Conservation (phyloP, 768 basidiomycete species). For the Phlebiopsis flavidoalba region DNA sequence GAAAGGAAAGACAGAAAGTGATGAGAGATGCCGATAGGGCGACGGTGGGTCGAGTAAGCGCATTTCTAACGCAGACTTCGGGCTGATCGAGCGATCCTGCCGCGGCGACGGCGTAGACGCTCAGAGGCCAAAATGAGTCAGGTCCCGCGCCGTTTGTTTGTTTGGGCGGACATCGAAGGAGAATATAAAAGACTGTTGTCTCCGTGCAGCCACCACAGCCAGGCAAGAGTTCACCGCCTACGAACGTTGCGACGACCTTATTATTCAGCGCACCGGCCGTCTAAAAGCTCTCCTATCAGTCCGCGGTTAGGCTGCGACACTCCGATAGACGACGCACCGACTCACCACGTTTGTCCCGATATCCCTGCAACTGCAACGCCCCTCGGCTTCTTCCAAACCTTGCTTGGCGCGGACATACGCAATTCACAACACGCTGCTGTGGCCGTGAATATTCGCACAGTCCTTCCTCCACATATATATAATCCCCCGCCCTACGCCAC, state of each 20-base stretch:
- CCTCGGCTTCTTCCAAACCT: slow-evolving; percentile 2
- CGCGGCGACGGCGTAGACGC: not conserved
- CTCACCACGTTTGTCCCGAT: slow-evolving; percentile 9
- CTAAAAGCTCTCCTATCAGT: slow-evolving; percentile 7
- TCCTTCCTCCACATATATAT: not conserved
- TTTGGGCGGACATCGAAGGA: not conserved
- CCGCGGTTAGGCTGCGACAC: not conserved
- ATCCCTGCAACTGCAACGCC: not conserved
- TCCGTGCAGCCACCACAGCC: not conserved
- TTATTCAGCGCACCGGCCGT: slow-evolving; percentile 1
- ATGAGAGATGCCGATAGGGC: not conserved
- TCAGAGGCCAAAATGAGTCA: not conserved
- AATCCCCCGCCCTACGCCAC: not conserved
- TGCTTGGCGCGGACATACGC: slow-evolving; percentile 2
- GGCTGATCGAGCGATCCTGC: not conserved
- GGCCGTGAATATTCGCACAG: slow-evolving; percentile 1
- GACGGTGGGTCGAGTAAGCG: not conserved
- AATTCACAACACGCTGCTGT: slow-evolving; percentile 1
- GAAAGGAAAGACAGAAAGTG: not conserved
- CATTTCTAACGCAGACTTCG: not conserved
- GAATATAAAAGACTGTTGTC: slow-evolving; percentile 1
- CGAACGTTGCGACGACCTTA: slow-evolving; percentile 8
- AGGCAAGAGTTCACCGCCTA: not conserved
- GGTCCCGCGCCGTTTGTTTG: not conserved
- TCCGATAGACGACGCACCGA: not conserved